These are phyloP conservation scores for Pascua guehoae DNA, from an alignment of 1,284 basidiomycete genomes.

Conservation along the genomic window DNA sequence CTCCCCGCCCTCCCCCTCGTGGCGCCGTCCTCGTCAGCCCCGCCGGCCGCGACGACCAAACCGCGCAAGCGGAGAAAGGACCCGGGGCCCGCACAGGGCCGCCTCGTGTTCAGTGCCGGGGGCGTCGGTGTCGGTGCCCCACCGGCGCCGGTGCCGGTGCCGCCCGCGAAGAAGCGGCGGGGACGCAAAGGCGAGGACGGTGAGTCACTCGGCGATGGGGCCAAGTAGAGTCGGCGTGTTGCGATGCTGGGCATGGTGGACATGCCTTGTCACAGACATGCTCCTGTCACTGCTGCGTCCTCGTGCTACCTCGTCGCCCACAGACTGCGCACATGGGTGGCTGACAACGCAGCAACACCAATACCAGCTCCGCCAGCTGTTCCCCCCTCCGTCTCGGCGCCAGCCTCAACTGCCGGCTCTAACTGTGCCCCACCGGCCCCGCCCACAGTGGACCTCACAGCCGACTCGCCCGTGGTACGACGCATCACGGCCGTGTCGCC, in stretches of 20 bases:
- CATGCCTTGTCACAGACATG: not conserved
- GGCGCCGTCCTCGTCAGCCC: no score
- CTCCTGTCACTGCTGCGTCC: not conserved
- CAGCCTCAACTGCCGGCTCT: no score
- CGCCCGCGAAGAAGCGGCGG: not conserved
- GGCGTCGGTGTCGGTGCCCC: constrained; percentile 10
- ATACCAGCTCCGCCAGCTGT: no score
- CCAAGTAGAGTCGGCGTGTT: not conserved
- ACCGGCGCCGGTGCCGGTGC: no score
- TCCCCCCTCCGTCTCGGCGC: no score
- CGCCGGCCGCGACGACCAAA: not conserved
- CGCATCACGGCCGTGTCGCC: no score
- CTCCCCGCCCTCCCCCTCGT: no score
- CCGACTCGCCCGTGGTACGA: no score
- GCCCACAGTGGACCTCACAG: no score
- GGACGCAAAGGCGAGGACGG: constrained; percentile 1
- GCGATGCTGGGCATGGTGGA: not conserved
- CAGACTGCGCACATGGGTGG: not conserved
- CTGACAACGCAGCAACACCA: no score
- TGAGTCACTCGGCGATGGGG: not conserved
- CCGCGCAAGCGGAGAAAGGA: constrained; percentile 18
- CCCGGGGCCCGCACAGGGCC: constrained; percentile 2
- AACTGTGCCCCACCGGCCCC: no score
- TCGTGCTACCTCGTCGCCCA: not conserved
- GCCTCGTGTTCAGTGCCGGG: constrained; percentile 10